phyloP scores from a whole-genome alignment of 176 grass and related monocot genomes.

The Oryza meridionalis region DNA sequence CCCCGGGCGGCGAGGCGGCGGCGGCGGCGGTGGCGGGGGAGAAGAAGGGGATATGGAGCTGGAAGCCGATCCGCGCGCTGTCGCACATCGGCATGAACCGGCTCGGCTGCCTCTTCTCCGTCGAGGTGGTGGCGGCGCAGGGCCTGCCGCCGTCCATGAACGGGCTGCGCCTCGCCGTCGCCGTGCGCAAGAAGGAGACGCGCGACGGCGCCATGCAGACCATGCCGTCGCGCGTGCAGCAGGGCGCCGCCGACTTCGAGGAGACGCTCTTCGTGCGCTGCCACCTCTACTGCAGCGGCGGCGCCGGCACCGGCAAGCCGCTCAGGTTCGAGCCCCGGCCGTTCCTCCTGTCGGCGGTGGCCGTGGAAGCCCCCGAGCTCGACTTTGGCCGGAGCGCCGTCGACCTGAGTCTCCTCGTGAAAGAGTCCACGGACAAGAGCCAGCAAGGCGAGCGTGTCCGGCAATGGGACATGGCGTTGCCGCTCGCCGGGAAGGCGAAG shows the following conservation, averaged over 20 bases:
- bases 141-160: constrained; percentile 83
- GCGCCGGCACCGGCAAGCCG: constrained; percentile 55
- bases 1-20: neutral
- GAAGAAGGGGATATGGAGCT: constrained; percentile 84
- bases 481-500: constrained; percentile 83
- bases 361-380: constrained; percentile 87
- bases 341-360: constrained; percentile 66
- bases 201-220: constrained; percentile 88
- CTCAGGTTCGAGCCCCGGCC: constrained; percentile 61
- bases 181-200: constrained; percentile 88
- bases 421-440: constrained; percentile 78
- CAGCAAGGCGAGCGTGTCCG: constrained; percentile 63
- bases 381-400: constrained; percentile 72
- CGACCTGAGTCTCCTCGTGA: constrained; percentile 72
- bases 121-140: constrained; percentile 79
- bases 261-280: constrained; percentile 89
- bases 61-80: constrained; percentile 79
- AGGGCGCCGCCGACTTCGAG: constrained; percentile 78
- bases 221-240: constrained; percentile 82
- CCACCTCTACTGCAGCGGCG: constrained; percentile 81
- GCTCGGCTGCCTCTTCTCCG: constrained; percentile 83
- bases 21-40: constrained; percentile 13
- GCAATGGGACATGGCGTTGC: constrained; percentile 72
- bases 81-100: constrained; percentile 82
- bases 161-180: constrained; percentile 80